phyloP scores from a whole-genome alignment of 768 basidiomycete species.

The Tubosaeta sp. region DNA sequence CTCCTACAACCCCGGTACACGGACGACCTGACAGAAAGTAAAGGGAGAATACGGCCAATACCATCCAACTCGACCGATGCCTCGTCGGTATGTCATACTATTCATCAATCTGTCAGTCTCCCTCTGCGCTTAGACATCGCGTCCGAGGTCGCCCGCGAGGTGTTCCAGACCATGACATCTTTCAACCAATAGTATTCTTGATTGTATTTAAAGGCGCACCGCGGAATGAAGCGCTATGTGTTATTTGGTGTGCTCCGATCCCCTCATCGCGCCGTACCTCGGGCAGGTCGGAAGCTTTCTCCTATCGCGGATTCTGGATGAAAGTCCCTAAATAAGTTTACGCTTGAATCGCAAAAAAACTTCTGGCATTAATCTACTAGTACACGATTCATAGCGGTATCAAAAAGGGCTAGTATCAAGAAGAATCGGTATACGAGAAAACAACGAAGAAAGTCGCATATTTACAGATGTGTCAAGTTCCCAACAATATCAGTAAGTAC shows the following conservation, averaged over 20 bases:
- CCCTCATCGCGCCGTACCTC: constrained; percentile 1
- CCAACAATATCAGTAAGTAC: background rate
- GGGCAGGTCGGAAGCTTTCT: too few species aligned
- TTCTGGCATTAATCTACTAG: background rate
- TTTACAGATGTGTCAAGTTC: constrained; percentile 8
- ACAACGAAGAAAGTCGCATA: background rate
- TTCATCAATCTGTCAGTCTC: background rate
- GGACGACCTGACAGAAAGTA: background rate
- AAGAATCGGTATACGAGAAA: background rate
- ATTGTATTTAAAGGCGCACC: background rate
- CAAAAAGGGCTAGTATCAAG: constrained; percentile 1
- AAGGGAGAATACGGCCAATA: background rate
- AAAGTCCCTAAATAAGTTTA: too few species aligned
- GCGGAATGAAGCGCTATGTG: background rate
- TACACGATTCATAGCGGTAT: background rate
- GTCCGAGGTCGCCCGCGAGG: background rate
- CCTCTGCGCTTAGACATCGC: background rate
- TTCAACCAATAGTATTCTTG: background rate
- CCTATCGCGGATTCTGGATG: background rate
- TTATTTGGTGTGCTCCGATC: background rate
- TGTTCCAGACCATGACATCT: background rate
- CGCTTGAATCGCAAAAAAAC: background rate
- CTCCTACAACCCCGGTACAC: background rate
- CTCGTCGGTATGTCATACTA: background rate
- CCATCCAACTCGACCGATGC: background rate